Conservation (phyloP, 148 eudicot genomes). For the Beta vulgaris region DNA sequence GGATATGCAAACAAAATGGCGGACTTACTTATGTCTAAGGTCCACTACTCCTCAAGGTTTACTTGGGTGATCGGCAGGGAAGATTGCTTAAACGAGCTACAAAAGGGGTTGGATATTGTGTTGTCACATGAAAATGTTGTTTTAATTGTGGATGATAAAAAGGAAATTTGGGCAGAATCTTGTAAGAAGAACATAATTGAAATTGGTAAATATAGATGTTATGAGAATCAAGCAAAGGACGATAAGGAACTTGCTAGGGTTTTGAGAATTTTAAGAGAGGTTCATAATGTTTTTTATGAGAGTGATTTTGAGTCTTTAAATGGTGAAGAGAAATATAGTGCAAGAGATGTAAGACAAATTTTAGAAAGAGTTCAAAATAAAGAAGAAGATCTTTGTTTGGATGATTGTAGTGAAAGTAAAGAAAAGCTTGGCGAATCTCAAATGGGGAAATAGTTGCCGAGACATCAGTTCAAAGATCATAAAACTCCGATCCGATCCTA, state of each 20-base stretch:
- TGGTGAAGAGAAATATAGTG: background rate
- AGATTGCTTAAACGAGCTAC: background rate
- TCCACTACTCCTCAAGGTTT: no score
- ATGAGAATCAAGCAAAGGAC: background rate
- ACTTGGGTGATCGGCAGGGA: slow-evolving; percentile 16
- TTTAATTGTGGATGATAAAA: slow-evolving; percentile 15
- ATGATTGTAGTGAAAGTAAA: no score
- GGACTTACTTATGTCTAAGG: background rate
- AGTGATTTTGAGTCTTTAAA: no score
- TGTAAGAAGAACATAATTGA: background rate
- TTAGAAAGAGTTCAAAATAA: background rate
- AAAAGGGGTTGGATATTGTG: slow-evolving; percentile 10
- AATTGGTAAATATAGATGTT: slow-evolving; percentile 1
- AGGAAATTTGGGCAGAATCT: background rate
- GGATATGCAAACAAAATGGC: slow-evolving; percentile 8
- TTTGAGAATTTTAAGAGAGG: background rate
- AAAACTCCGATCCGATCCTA: no score
- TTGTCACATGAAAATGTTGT: background rate
- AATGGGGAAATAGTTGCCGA: no score
- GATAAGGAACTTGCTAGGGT: slow-evolving; percentile 11
- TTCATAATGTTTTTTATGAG: slow-evolving; percentile 5
- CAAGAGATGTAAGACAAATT: slow-evolving; percentile 12
- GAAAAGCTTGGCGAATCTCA: no score
- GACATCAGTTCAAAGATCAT: no score
- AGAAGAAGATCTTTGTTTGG: no score